Base-by-base conservation (phyloP, 1,284 basidiomycete species). In the Lentinula novae-zelandiae region DNA sequence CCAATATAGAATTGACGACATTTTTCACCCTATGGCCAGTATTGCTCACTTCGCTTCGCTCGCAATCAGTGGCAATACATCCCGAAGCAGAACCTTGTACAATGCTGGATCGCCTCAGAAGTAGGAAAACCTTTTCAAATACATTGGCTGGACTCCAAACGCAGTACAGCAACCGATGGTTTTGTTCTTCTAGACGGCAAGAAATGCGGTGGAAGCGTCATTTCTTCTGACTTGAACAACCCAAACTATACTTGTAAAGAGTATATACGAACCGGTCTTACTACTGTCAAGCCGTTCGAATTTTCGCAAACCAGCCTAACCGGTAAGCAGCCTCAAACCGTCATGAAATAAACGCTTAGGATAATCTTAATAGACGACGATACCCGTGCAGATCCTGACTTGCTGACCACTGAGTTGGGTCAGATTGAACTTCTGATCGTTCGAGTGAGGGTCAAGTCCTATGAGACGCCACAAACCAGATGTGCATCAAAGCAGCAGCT, bases 161-260 rank as follows among this genome's bases (percentile, higher is more conserved):
- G 55, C 1, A 42, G 5, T 34, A 53, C 55, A 33, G 55, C 60
- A 5, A 61, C 60, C n/a, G 60, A 61, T 50, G 60, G 60, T n/a
- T 49, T 46, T 17, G 48, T 57, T 12, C 10, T 44, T n/a, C 40
- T 61, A n/a, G 60, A 61, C 55, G 60, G 60, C 27, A 40, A 58
- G 2, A 17, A 34, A 22, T 57, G 60, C 27, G 55, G 60, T 31
- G 27, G 49, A 31, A 61, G 44, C 9, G 51, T 49, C 4, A 49
- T 61, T n/a, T 46, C 36, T 49, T 13, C 22, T 42, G 55, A 57
- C 12, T 10, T 20, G n/a, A 40, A 61, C 39, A 61, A 61, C 31
- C 60, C 60, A 5, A 17, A 52, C 22, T 52, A 8, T 20, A 44
- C 60, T 9, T 53, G 40, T 33, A 61, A 61, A 33, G 22, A 22